phyloP scores from a whole-genome alignment of 2,329 filamentous ascomycete genomes.

The Curvularia sp. region DNA sequence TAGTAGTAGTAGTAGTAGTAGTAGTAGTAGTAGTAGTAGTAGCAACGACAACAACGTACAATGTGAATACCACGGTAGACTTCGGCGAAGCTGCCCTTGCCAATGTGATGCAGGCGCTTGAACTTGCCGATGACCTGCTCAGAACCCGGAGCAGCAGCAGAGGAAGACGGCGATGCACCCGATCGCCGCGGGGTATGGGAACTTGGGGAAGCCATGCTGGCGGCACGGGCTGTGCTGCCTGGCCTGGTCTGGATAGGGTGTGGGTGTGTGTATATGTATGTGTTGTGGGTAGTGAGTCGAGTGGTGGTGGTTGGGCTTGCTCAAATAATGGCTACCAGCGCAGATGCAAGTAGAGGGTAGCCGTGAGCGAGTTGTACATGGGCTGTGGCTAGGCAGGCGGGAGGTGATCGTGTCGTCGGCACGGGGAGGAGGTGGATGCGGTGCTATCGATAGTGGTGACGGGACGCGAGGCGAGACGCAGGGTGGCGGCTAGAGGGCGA shows the following conservation, averaged over 20 bases:
- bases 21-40: not conserved
- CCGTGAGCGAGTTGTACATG: slow-evolving; percentile 51
- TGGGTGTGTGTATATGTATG: slow-evolving; percentile 15
- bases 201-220: slow-evolving; percentile 47
- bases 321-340: slow-evolving; percentile 44
- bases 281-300: slow-evolving; percentile 1
- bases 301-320: slow-evolving; percentile 14
- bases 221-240: slow-evolving; percentile 42
- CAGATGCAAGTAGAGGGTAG: slow-evolving; percentile 50
- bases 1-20: not conserved
- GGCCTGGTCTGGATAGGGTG: slow-evolving; percentile 22
- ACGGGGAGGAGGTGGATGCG: not conserved
- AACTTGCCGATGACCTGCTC: slow-evolving; percentile 72
- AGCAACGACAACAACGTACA: slow-evolving; percentile 62
- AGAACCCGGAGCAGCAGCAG: slow-evolving; percentile 26
- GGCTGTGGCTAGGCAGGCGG: slow-evolving; percentile 26
- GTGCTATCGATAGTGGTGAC: slow-evolving; percentile 17
- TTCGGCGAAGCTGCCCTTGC: slow-evolving; percentile 95
- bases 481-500: not conserved
- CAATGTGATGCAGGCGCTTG: slow-evolving; percentile 85
- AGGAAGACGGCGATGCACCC: slow-evolving; percentile 46
- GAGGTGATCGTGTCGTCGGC: slow-evolving; percentile 7
- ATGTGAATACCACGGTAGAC: slow-evolving; percentile 89
- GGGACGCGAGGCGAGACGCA: slow-evolving; percentile 8
- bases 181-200: slow-evolving; percentile 48